Evolutionary conservation across 495 filamentous ascomycete species (phyloP).

Genomic region (Neurospora sp.): DNA sequence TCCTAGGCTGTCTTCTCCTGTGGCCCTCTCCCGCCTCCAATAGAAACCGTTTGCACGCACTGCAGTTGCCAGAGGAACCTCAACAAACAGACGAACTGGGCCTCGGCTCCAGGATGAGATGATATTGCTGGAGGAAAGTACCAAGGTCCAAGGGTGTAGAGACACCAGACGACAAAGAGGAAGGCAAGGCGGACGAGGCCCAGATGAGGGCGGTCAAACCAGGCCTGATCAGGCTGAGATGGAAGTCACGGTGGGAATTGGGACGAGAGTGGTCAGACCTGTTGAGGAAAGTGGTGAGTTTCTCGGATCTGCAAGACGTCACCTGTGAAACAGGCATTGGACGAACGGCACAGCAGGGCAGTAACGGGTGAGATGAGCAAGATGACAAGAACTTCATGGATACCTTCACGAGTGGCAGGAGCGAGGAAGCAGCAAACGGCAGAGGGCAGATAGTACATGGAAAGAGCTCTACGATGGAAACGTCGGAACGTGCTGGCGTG

Average conservation of each 20-base stretch:
- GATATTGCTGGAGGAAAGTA: background rate
- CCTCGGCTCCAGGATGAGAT: background rate
- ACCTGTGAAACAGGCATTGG: no score
- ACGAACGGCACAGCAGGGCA: background rate
- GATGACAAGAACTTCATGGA: background rate
- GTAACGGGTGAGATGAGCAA: background rate
- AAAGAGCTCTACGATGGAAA: background rate
- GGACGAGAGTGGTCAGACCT: no score
- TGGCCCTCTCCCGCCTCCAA: no score
- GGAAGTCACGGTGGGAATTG: no score
- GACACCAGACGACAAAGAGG: no score
- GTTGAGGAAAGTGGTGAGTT: no score
- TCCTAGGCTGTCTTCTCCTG: no score
- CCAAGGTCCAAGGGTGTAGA: background rate
- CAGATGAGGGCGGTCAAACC: no score
- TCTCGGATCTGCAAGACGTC: no score
- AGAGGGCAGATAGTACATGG: background rate
- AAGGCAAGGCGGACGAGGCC: no score
- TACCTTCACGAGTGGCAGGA: background rate
- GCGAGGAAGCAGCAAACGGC: background rate
- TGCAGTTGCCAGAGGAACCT: background rate
- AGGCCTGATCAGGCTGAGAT: no score
- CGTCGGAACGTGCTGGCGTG: background rate
- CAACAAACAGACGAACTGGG: background rate
- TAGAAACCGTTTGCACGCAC: no score